A percentile compares a stretch with the other conserved stretches of the same genome.
Evolutionary conservation across 2,329 filamentous ascomycete species (phyloP).

Genomic region (Xylaria sp.): DNA sequence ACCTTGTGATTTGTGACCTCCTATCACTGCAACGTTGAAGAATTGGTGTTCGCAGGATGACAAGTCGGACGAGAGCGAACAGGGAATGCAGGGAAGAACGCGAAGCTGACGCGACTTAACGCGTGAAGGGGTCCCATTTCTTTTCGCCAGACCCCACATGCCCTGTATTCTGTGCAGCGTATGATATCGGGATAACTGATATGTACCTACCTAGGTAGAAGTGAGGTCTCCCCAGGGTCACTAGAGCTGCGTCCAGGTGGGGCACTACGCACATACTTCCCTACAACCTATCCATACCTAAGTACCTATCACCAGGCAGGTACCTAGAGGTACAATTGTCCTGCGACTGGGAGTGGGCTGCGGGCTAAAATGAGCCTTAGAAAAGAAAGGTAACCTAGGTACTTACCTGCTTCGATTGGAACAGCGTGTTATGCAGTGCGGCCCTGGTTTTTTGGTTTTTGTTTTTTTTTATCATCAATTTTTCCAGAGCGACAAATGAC

Average conservation of each 20-base stretch:
- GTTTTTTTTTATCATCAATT: no score
- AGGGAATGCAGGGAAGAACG: conserved; percentile 16
- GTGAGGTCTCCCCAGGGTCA: background rate
- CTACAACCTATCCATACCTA: background rate
- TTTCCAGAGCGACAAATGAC: no score
- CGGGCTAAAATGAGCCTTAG: background rate
- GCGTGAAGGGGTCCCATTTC: conserved; percentile 14
- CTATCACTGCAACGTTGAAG: background rate
- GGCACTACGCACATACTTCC: no score
- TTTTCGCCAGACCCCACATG: background rate
- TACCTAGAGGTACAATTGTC: background rate
- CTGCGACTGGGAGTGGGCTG: background rate
- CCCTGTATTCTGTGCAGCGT: background rate
- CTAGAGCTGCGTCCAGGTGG: background rate
- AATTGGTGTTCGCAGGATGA: background rate
- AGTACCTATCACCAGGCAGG: background rate
- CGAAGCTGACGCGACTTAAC: conserved; percentile 32
- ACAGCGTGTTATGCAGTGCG: no score
- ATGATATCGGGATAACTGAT: background rate
- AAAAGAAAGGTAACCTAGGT: background rate
- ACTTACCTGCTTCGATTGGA: no score
- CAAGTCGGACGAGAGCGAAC: conserved; percentile 2
- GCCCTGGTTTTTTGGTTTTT: no score
- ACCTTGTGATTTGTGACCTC: background rate
- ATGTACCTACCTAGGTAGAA: background rate